A percentile compares a stretch with the other conserved stretches of the same genome.
Evolutionary conservation across 2,329 filamentous ascomycete species (phyloP).

Genomic region (Metarhizium robertsii): DNA sequence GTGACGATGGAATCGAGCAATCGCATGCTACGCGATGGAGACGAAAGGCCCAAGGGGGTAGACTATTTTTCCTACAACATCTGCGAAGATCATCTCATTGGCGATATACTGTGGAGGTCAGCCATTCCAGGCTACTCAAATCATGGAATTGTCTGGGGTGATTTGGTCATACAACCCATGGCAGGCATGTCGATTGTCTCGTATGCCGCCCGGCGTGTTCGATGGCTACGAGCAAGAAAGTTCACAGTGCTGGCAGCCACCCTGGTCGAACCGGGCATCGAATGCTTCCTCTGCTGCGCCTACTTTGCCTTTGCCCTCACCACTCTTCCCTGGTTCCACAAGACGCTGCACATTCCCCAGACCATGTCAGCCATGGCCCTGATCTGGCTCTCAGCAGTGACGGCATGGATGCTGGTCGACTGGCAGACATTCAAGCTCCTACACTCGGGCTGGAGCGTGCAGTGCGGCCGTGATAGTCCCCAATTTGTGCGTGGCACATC

Average conservation of each 20-base stretch:
- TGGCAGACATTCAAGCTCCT: constrained; percentile 63
- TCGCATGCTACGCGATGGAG: constrained; percentile 29
- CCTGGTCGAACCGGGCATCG: constrained; percentile 84
- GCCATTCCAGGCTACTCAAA: constrained; percentile 57
- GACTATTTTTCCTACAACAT: constrained; percentile 95
- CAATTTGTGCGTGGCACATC: constrained; percentile 51
- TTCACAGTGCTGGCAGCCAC: constrained; percentile 88
- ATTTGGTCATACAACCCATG: constrained; percentile 85
- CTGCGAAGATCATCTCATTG: constrained; percentile 94
- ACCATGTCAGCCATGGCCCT: constrained; percentile 59
- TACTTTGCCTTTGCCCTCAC: constrained; percentile 75
- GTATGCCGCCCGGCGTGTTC: constrained; percentile 71
- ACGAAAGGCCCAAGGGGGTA: constrained; percentile 53
- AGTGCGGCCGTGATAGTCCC: constrained; percentile 64
- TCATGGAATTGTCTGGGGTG: constrained; percentile 75
- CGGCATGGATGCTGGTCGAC: constrained; percentile 67
- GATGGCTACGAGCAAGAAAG: constrained; percentile 90
- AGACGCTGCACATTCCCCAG: constrained; percentile 41
- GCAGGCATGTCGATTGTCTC: constrained; percentile 66
- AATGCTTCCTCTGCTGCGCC: constrained; percentile 73
- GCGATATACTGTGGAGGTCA: constrained; percentile 81
- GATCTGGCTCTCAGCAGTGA: constrained; percentile 58
- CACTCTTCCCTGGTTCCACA: constrained; percentile 55
- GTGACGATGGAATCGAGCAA: constrained; percentile 47
- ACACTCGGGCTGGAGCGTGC: constrained; percentile 63